Base-by-base conservation (phyloP, 2,329 filamentous ascomycete species). In the Tolypocladium sp. region DNA sequence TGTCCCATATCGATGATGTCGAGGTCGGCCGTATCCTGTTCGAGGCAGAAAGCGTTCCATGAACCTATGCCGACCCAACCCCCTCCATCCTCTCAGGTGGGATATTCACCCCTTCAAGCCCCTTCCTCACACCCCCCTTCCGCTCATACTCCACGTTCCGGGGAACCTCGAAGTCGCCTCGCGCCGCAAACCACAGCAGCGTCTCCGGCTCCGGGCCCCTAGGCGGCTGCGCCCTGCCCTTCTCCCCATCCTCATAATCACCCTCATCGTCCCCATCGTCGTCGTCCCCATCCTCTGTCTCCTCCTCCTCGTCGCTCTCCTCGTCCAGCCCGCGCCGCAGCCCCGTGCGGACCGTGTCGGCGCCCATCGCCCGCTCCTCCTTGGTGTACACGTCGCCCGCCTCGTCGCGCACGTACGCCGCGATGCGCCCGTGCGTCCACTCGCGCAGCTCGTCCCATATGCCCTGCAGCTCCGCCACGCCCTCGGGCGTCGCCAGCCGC, bases 261-360 rank as follows among this genome's bases (percentile, higher is more conserved):
- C 75, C 74, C 0, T 71, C 66, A 4, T 67, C 63, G 25, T 60
- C 63, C 6, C 56, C 58, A 3, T 59, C 62, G 3, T 54, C 62
- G 13, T 59, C 64, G 56, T 80, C 81, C 0, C 80, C 81, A 0
- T 81, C 81, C 0, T 82, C 82, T 0, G 83, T 82, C 0, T 85
- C 84, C 0, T 82, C 79, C 1, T 86, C 84, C 2, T 82, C 82
- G 0, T 79, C 77, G 0, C 77, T 75, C 1, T 79, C 77, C 27
- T 81, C 78, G 55, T 81, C 79, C 15, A 84, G 66, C 3, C 72
- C 77, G 64, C 83, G 79, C 68, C 73, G 80, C 68, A 94, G 71
- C 0, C 90, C 90, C 0, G 90, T 93, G 42, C 86, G 80, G 53
- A 92, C 87, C 65, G 84, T 87, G 67, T 89, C 82, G 13, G 88